phyloP scores from a whole-genome alignment of 352 stramenopile species.

The Phytophthora citricola region DNA sequence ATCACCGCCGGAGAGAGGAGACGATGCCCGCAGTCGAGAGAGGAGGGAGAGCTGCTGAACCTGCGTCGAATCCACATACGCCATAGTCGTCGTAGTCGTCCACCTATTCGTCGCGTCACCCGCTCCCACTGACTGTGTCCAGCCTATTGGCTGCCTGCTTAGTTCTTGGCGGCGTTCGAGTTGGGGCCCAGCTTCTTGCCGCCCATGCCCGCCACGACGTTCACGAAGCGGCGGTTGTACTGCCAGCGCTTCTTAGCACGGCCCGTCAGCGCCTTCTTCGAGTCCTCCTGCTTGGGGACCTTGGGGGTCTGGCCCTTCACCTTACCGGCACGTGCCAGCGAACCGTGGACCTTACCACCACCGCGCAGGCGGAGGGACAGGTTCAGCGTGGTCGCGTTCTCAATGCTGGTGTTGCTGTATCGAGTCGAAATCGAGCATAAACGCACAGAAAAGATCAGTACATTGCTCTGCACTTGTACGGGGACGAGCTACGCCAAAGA shows the following conservation, averaged over 20 bases:
- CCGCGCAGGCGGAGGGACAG: conserved; percentile 95
- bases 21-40: conserved; percentile 21
- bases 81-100: conserved; percentile 6
- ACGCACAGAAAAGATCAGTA: conserved; percentile 21
- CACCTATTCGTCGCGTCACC: conserved; percentile 9
- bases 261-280: conserved; percentile 97
- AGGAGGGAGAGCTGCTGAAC: conserved; percentile 12
- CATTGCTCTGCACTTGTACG: conserved; percentile 5
- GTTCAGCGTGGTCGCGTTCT: conserved; percentile 97
- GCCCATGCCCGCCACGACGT: conserved; percentile 97
- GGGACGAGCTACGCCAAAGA: not conserved
- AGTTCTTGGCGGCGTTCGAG: conserved; percentile 97
- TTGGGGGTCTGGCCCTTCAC: conserved; percentile 99
- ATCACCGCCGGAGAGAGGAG: not conserved
- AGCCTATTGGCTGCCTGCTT: conserved; percentile 32
- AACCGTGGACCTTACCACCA: conserved; percentile 99
- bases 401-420: conserved; percentile 97
- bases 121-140: conserved; percentile 5
- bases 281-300: conserved; percentile 98
- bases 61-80: conserved; percentile 17
- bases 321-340: conserved; percentile 99
- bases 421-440: not conserved
- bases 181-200: conserved; percentile 98
- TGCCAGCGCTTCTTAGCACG: conserved; percentile 99
- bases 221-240: conserved; percentile 99